Base-by-base conservation (phyloP, 2,329 filamentous ascomycete genomes). In the Fusarium penzigii region DNA sequence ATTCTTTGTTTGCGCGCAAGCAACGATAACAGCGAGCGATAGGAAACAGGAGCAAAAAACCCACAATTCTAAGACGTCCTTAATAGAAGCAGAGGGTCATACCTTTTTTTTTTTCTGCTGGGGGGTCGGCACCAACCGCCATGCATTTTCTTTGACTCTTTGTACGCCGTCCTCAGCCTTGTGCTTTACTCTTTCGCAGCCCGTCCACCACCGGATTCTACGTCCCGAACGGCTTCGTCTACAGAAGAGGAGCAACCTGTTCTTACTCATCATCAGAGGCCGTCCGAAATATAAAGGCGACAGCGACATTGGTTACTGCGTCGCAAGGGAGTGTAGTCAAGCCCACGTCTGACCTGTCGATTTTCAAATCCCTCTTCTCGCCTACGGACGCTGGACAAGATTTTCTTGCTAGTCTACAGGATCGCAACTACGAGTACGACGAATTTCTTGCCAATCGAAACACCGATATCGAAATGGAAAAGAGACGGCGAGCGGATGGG, bases 81-180 rank as follows among this genome's bases (percentile, higher is more conserved):
- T 44, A 25, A 7, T 25, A 25, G 5, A 25, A 25, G 20, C 20
- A 7, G 20, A 25, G 20, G 20, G 20, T 25, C 20, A 25, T 25
- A 25, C 7, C 20, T 25, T 25, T 25, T 25, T 25, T 29, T 49
- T 52, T 52, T 46, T 39, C 17, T 51, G 50, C 48, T 47, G 39
- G n/a, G 20, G 20, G 20, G 20, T 25, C 20, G 20, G 20, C 20
- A 25, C 20, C 38, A 13, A 51, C 41, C 55, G 56, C 43, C 46
- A 70, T 70, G 68, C 59, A 52, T 57, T 52, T 61, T 38, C 53
- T 58, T 52, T 70, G 66, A 69, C 61, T 65, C 39, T 42, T 51
- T 51, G 50, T 44, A 52, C 57, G 56, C 52, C 55, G 54, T 47
- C 46, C 57, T 54, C 58, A 66, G 55, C 56, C 57, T 62, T 56